Evolutionary conservation across 371 early-diverging fungal genomes (phyloP), one percentile per base, ranked within the genome.

Genomic region (Parasitella parasitica): DNA sequence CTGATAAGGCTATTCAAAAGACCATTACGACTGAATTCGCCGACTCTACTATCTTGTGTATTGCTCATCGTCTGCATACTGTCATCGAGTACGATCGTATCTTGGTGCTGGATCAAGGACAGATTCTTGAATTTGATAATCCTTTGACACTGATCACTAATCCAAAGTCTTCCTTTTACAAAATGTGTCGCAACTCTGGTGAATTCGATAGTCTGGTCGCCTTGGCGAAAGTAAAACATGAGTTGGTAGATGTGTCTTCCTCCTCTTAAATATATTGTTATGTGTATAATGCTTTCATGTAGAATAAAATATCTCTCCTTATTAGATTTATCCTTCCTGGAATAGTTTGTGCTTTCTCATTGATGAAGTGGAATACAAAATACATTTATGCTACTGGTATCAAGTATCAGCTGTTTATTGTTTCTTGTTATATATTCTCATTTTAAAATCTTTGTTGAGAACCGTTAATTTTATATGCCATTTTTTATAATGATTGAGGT

Each of bases 41-140:
- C 2, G 73, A 80, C 6, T 69, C 76, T 8, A 91, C 90, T 2
- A 79, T 89, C 4, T 32, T 89, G 4, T 84, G 86, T 41, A 88
- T 91, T 64, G 90, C 91, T 6, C 91, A 91, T 69, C 74, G 91
- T 0, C 57, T 91, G 35, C 82, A 86, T 56, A 75, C 76, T 12
- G 76, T 83, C 1, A 77, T 90, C 57, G 74, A 75, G n/a, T 77
- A 76, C 39, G 81, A 83, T 55, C 71, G 73, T 24, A 75, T 78
- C 24, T 39, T 78, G 28, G 78, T 81, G 5, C 34, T 80, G 61
- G 76, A 81, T 48, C 69, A 70, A 22, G 81, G 81, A n/a, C 38
- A 67, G 7, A 49, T 81, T 22, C 18, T 67, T 12, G 78, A 81
- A 54, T 75, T 69, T 63, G 78, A 6, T 64, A 73, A 69, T 50